These are phyloP conservation scores for Hippophae tibetana DNA, from an alignment of 306 rosid genomes.

Conservation along the genomic window DNA sequence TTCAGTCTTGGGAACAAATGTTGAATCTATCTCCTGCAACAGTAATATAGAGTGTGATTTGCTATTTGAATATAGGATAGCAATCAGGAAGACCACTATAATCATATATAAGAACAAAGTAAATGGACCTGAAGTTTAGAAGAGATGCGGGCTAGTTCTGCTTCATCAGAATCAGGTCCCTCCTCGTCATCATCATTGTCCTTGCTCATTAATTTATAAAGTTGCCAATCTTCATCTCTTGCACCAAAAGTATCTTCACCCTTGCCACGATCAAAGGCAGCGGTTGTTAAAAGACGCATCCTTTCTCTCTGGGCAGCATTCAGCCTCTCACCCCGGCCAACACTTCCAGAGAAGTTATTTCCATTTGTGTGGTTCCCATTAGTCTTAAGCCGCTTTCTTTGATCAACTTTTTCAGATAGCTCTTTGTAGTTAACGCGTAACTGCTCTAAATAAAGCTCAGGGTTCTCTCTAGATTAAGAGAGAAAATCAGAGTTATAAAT, in stretches of 20 bases:
- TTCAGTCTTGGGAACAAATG: conserved; percentile 69
- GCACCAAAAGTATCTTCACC: conserved; percentile 91
- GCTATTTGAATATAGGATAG: neutral
- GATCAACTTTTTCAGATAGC: conserved; percentile 65
- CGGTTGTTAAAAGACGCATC: conserved; percentile 97
- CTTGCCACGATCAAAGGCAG: conserved; percentile 93
- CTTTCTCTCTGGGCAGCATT: conserved; percentile 94
- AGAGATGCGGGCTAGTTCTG: conserved; percentile 58
- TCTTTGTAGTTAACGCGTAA: conserved; percentile 63
- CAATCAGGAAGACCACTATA: neutral
- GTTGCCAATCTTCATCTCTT: conserved; percentile 95
- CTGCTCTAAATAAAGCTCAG: conserved; percentile 75
- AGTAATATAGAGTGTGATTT: conserved; percentile 15
- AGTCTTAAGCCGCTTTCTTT: conserved; percentile 57
- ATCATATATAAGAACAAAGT: conserved; percentile 1
- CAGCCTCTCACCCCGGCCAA: conserved; percentile 89
- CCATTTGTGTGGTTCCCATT: conserved; percentile 54
- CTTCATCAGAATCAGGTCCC: conserved; percentile 60
- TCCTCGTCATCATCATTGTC: conserved; percentile 73
- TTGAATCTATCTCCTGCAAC: conserved; percentile 70
- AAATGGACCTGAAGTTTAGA: conserved; percentile 71
- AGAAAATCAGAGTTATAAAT: neutral
- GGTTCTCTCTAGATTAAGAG: conserved; percentile 54
- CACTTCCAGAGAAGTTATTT: conserved; percentile 53
- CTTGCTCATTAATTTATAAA: conserved; percentile 75